These are phyloP conservation scores for Eucalyptus pumila DNA, from an alignment of 345 rosid species.

Conservation along the genomic window DNA sequence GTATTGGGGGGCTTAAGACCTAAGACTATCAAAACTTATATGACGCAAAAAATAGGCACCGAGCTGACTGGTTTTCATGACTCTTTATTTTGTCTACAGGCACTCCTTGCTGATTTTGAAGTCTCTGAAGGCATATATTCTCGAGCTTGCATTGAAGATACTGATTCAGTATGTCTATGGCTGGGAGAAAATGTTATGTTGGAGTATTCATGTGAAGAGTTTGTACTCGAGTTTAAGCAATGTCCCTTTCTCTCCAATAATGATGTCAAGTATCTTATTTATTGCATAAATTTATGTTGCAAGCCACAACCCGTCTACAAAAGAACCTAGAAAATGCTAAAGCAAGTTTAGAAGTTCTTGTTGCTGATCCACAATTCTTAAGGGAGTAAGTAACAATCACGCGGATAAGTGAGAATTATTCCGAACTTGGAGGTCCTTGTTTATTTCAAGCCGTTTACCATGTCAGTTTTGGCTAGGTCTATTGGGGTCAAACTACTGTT, in stretches of 20 bases:
- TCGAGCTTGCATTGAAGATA: constrained; percentile 35
- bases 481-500: no score
- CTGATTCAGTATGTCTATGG: constrained; percentile 84
- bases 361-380: constrained; percentile 2
- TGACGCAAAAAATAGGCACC: no score
- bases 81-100: no score
- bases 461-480: no score
- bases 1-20: neutral
- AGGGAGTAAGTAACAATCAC: no score
- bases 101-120: no score
- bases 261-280: neutral
- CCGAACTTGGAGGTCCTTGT: neutral
- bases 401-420: neutral
- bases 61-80: no score
- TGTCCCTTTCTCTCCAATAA: no score
- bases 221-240: neutral
- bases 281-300: constrained; percentile 2
- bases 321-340: constrained; percentile 10
- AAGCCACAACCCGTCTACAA: constrained; percentile 65
- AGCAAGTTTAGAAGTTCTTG: constrained; percentile 43
- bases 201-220: constrained; percentile 94
- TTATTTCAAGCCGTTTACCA: accelerated
- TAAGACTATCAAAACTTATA: neutral
- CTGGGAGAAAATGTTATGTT: constrained; percentile 98
- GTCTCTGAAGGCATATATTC: constrained; percentile 54